phyloP scores from a whole-genome alignment of 1,284 basidiomycete genomes.

The Malassezia arunalokei region DNA sequence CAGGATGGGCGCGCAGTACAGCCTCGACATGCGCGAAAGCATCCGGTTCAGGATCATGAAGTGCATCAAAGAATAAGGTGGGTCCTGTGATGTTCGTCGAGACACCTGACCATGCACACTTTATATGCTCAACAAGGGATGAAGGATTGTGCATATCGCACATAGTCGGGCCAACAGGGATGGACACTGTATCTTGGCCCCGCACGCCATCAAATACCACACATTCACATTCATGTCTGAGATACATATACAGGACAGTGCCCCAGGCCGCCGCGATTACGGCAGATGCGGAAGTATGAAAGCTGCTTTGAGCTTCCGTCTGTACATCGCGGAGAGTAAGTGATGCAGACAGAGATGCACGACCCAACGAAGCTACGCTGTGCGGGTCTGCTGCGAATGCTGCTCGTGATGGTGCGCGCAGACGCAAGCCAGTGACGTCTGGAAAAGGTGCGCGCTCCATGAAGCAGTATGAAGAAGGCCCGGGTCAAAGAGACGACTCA shows the following conservation, averaged over 20 bases:
- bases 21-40: background rate
- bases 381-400: background rate
- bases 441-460: constrained; percentile 30
- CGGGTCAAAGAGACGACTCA: no score
- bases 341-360: background rate
- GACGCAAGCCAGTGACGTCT: constrained; percentile 34
- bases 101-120: background rate
- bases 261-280: constrained; percentile 1
- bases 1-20: background rate
- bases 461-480: background rate
- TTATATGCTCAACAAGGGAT: background rate
- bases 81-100: background rate
- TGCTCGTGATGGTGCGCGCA: constrained; percentile 1
- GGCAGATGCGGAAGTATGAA: background rate
- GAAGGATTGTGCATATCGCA: background rate
- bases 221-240: constrained; percentile 10
- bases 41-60: background rate
- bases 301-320: background rate
- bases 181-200: background rate
- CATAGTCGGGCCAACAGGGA: background rate
- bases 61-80: background rate
- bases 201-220: background rate
- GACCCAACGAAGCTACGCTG: background rate
- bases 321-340: background rate
- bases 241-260: constrained; percentile 6